Evolutionary conservation across 2,329 filamentous ascomycete species (phyloP), one percentile per base, ranked within the genome.

Genomic region (Bipolaris gigantea): DNA sequence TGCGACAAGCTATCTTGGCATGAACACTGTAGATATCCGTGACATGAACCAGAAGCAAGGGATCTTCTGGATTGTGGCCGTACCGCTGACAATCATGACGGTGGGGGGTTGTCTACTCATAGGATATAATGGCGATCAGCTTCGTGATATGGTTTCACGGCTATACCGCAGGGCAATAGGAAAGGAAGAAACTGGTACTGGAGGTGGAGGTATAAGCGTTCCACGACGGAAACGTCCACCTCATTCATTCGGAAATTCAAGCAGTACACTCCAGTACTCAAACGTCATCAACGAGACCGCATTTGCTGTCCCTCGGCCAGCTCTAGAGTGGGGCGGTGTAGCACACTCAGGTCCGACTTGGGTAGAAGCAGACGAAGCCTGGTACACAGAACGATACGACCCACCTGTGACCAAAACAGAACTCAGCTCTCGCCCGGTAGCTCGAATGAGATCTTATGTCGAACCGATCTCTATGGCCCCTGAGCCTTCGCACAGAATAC

Each of bases 1-100:
- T 56, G 71, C 78, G 5, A 73, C 75, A 0, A 73, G 69, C 3
- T 77, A 75, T 56, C 72, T 79, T 10, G 76, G 77, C 6, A 73
- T 79, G 76, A 73, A 72, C 40, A 71, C 73, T 1, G 51, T 58
- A 2, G 77, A 78, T 34, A 74, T 79, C 13, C 59, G 77, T 23
- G 67, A 77, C 42, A 76, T 77, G 75, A 53, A 66, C 2, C 66
- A 64, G 19, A 71, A 59, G 8, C 76, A 78, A 54, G 56, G 62
- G 21, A 48, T 77, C 0, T 79, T 78, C 59, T 79, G 76, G 76
- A 53, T 53, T 19, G 64, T 71, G 13, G 66, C 69, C 0, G 42
- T 71, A 7, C 71, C 70, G 7, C 60, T 73, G 0, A 72, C 69
- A 2, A 51, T 55, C 0, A 38, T 66, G 0, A 69, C 67, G 0